phyloP scores from a whole-genome alignment of 768 basidiomycete genomes.

The Russula emetica region DNA sequence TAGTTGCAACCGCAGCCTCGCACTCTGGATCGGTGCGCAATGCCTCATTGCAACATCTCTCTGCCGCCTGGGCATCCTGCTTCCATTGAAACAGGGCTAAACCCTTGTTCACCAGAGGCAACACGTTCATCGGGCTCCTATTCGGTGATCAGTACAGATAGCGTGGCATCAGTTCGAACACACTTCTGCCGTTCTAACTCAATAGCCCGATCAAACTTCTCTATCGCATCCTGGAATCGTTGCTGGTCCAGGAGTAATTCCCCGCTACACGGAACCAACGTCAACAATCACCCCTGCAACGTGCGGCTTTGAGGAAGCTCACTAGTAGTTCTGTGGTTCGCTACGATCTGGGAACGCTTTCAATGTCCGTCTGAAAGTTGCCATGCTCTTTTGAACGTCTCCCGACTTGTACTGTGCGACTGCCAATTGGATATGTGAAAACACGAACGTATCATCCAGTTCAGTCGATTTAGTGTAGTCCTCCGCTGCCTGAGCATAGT shows the following conservation, averaged over 20 bases:
- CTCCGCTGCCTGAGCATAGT: constrained; percentile 78
- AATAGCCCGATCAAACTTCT: constrained; percentile 89
- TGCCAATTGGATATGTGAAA: constrained; percentile 94
- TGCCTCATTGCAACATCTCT: constrained; percentile 83
- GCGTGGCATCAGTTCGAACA: constrained; percentile 27
- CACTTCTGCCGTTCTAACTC: constrained; percentile 80
- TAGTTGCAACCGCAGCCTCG: constrained; percentile 92
- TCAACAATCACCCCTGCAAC: background rate
- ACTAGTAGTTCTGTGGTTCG: constrained; percentile 96
- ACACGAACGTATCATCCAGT: constrained; percentile 85
- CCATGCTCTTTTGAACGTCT: constrained; percentile 76
- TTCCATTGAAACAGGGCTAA: constrained; percentile 95
- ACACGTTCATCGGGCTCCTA: constrained; percentile 62
- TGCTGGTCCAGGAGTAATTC: constrained; percentile 92
- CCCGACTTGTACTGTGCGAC: constrained; percentile 95
- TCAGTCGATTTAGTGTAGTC: constrained; percentile 90
- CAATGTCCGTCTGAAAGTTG: constrained; percentile 82
- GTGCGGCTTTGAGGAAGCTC: constrained; percentile 32
- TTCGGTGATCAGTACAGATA: constrained; percentile 29
- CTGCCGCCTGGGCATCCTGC: constrained; percentile 79
- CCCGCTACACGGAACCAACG: constrained; percentile 50
- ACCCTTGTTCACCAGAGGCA: constrained; percentile 97
- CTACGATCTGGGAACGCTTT: constrained; percentile 79
- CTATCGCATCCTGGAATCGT: constrained; percentile 80
- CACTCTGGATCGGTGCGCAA: constrained; percentile 86